Evolutionary conservation across 495 filamentous ascomycete species (phyloP).

Genomic region (Cudoniella acicularis): DNA sequence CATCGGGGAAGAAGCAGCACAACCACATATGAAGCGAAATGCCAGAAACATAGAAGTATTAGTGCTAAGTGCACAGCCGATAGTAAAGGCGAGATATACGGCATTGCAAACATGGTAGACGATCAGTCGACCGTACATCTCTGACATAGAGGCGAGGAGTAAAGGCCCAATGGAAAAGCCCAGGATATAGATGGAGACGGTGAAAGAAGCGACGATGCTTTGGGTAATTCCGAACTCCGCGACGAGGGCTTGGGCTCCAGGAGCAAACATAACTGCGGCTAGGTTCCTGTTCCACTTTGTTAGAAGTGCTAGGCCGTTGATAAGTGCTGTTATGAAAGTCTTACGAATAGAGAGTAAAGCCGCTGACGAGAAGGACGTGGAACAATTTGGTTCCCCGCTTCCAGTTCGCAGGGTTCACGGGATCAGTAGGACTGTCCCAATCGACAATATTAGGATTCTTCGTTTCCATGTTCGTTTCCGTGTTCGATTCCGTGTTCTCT

Average conservation of each 20-base stretch:
- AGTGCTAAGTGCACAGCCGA: slow-evolving; percentile 39
- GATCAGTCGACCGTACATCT: slow-evolving; percentile 48
- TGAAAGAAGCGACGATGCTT: slow-evolving; percentile 45
- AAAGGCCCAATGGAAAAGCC: slow-evolving; percentile 35
- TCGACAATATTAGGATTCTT: too few relatives aligned
- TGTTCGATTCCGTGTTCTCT: too few relatives aligned
- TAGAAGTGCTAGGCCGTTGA: too few relatives aligned
- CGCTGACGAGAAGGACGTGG: too few relatives aligned
- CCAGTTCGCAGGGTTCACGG: too few relatives aligned
- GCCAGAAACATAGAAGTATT: slow-evolving; percentile 41
- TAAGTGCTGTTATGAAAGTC: too few relatives aligned
- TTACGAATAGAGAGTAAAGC: too few relatives aligned
- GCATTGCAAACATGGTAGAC: slow-evolving; percentile 51
- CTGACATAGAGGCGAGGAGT: not conserved
- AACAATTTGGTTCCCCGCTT: too few relatives aligned
- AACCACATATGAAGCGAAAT: slow-evolving; percentile 57
- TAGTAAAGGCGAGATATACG: slow-evolving; percentile 42
- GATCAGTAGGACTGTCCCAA: too few relatives aligned
- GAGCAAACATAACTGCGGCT: slow-evolving; percentile 32
- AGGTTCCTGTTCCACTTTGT: too few relatives aligned
- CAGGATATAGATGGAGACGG: slow-evolving; percentile 51
- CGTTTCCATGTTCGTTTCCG: too few relatives aligned
- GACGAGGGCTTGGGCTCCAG: slow-evolving; percentile 47
- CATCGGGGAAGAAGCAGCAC: slow-evolving; percentile 44
- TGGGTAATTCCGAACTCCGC: slow-evolving; percentile 42